These are phyloP conservation scores for Ensete ventricosum DNA, from an alignment of 176 grass and related monocot species.

Conservation along the genomic window DNA sequence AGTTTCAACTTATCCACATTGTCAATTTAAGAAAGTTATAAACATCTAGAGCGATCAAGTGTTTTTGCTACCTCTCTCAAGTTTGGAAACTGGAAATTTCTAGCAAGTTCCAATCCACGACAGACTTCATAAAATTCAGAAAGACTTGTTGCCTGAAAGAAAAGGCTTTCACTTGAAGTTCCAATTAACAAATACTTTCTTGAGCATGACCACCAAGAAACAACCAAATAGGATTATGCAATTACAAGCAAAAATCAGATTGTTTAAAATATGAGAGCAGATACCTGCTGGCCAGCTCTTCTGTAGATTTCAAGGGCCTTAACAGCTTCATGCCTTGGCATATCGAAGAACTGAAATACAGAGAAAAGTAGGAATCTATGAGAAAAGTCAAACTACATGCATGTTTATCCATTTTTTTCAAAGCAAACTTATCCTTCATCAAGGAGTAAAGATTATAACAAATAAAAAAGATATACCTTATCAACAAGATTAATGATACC, in stretches of 20 bases:
- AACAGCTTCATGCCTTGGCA: constrained; percentile 90
- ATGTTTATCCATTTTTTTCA: background rate
- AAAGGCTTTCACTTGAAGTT: constrained; percentile 1
- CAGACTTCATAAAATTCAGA: constrained; percentile 95
- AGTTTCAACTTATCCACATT: background rate
- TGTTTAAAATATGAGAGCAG: constrained; percentile 2
- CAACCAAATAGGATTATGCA: background rate
- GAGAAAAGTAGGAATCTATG: constrained; percentile 14
- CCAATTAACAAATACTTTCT: constrained; percentile 1
- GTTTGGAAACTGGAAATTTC: constrained; percentile 95
- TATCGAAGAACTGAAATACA: constrained; percentile 75
- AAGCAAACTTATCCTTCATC: background rate
- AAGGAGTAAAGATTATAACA: background rate
- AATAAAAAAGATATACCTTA: constrained; percentile 44
- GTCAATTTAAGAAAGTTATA: constrained; percentile 4
- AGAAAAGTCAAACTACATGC: background rate
- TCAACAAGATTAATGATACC: constrained; percentile 99
- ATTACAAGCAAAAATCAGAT: background rate
- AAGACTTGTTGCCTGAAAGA: constrained; percentile 77
- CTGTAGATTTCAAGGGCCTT: constrained; percentile 91
- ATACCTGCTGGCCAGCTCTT: constrained; percentile 87
- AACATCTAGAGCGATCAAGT: background rate
- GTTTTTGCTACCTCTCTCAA: constrained; percentile 64
- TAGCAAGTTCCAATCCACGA: constrained; percentile 76
- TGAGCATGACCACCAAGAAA: background rate